Evolutionary conservation across 495 filamentous ascomycete genomes (phyloP), one percentile per base, ranked within the genome.

Genomic region (Talaromyces thailandensis): DNA sequence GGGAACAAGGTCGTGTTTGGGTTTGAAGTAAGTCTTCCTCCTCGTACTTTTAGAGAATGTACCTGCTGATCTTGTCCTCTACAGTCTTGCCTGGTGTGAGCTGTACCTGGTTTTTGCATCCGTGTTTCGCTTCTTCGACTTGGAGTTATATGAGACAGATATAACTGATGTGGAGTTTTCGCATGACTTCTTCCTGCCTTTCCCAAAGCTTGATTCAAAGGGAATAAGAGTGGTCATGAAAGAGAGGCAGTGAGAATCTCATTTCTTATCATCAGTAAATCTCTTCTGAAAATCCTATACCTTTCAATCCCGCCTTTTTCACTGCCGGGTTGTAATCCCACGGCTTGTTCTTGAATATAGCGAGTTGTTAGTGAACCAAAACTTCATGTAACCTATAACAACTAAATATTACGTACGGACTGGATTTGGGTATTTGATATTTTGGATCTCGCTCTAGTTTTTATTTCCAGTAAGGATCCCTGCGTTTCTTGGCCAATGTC

Each of bases 61-160:
- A 21, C n/a, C 29, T 16, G 32, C 14, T 25, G 21, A 24, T 18
- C 29, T 24, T 18, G 16, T 40, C 14, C 21, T 40, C 28, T 40
- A 52, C 28, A 72, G 69, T 64, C 71, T 75, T 11, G 75, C 69
- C 1, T 63, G 64, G 25, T 66, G 70, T 6, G 74, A 80, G 65
- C 37, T 80, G 31, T 70, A 71, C 61, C 51, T 73, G 29, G 66
- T 66, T 1, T 56, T 77, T 23, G 70, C 70, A 9, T 60, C 65
- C 23, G 32, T 79, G 14, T 75, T 73, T 57, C 61, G 70, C 16
- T 63, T 66, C 26, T 63, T 64, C 26, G 63, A 71, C 21, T 32
- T 81, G 37, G 60, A 67, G 63, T 64, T 79, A 16, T 74, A 64
- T 55, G 75, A 79, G 60, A 79, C 77, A 9, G 66, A 67, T 24